Evolutionary conservation across 176 grass and related monocot species (phyloP).

Genomic region (Cenchrus purpureus): DNA sequence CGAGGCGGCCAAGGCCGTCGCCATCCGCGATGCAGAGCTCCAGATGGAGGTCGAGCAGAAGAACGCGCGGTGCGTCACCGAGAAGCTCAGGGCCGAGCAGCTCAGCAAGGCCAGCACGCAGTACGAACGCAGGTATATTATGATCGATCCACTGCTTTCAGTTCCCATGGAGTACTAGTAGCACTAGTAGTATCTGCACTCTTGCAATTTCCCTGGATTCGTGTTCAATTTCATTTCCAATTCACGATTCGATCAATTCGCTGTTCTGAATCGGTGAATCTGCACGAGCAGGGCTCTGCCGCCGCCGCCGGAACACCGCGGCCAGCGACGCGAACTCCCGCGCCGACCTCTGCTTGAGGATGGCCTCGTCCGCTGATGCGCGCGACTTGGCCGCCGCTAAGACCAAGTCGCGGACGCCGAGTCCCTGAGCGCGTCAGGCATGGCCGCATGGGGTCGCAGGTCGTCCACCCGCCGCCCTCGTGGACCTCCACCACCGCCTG

Average conservation of each 20-base stretch:
- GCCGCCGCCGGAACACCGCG: too few species aligned
- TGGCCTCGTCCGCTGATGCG: too few species aligned
- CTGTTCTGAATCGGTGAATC: too few species aligned
- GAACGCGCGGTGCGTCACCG: too few species aligned
- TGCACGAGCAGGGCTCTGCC: too few species aligned
- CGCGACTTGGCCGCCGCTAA: constrained; percentile 47
- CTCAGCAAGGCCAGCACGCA: too few species aligned
- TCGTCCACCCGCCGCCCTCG: constrained; percentile 48
- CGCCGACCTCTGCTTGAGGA: too few species aligned
- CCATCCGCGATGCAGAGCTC: constrained; percentile 80
- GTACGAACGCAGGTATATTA: too few species aligned
- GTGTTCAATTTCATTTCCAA: neutral
- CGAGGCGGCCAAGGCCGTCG: constrained; percentile 78
- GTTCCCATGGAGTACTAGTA: too few species aligned
- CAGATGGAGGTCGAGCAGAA: constrained; percentile 42
- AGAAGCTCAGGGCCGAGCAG: too few species aligned
- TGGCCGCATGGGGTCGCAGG: constrained; percentile 59
- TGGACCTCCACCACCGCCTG: constrained; percentile 70
- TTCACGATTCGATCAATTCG: neutral
- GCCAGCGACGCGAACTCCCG: too few species aligned
- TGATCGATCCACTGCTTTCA: neutral
- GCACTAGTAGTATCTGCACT: neutral
- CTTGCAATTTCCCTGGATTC: neutral
- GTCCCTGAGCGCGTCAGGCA: constrained; percentile 30
- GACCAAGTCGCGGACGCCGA: constrained; percentile 69